A percentile compares a stretch with the other conserved stretches of the same genome.
Conservation (phyloP, 805 yeast genomes). For the Lachancea meyersii region DNA sequence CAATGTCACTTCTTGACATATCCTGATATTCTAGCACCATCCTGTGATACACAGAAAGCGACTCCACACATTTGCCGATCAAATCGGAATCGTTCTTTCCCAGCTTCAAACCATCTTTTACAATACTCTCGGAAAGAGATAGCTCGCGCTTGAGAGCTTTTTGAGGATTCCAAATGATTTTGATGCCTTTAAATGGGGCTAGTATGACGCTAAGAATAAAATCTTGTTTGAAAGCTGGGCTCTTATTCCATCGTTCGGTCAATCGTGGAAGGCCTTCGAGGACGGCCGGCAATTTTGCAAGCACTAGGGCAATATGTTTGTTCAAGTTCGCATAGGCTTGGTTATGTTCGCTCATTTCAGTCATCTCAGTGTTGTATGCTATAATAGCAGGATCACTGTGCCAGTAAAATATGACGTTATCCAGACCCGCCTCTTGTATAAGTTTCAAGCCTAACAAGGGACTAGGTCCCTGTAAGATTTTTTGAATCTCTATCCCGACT, state of each 20-base stretch:
- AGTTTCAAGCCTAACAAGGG: constrained; percentile 59
- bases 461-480: constrained; percentile 59
- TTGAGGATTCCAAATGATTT: constrained; percentile 24
- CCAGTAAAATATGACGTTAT: constrained; percentile 51
- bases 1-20: constrained; percentile 50
- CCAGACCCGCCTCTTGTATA: constrained; percentile 49
- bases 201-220: constrained; percentile 16
- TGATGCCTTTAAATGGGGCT: constrained; percentile 20
- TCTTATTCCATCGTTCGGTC: not conserved
- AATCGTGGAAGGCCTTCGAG: constrained; percentile 1
- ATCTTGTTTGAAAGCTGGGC: constrained; percentile 16
- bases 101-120: constrained; percentile 65
- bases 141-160: constrained; percentile 23
- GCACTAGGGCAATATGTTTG: constrained; percentile 6
- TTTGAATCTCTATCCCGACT: constrained; percentile 77
- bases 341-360: constrained; percentile 6
- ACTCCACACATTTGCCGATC: constrained; percentile 41
- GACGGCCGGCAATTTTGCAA: constrained; percentile 5
- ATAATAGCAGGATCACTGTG: constrained; percentile 22
- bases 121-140: constrained; percentile 38
- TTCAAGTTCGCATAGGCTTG: constrained; percentile 7
- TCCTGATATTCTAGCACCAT: constrained; percentile 27
- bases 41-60: constrained; percentile 23
- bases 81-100: constrained; percentile 51
- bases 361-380: constrained; percentile 18